Base-by-base conservation (phyloP, 75 land plant genomes). In the Cunninghamia lanceolata region DNA sequence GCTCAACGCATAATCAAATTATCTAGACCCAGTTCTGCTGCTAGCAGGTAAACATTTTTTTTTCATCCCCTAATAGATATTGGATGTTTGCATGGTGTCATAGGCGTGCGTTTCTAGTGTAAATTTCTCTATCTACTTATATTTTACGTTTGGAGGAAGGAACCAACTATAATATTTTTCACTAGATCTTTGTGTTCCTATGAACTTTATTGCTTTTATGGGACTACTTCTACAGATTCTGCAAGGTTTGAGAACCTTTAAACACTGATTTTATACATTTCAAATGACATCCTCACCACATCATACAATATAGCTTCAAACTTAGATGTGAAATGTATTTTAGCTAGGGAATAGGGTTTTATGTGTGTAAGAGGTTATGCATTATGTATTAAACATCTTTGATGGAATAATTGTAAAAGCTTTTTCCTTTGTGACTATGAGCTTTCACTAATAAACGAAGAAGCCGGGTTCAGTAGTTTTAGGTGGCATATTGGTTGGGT, bases 1-100 rank as follows among this genome's bases (percentile, higher is more conserved):
- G 94, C 97, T 32, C 97, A 92, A 75, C 93, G 92, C 88, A 91
- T 97, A 88, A 84, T 92, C 83, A 91, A 86, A 81, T 84, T 97
- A 84, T 93, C 94, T 21, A 87, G 87, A 47, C 89, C 91, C 30
- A 87, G 88, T 88, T 86, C 95, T 84, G 76, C 89, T 59, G 95
- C 94, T 71, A 92, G 94, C 95, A 97, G 97, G 99, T 96, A 86
- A 42, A 81, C 28, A 35, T 19, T 63, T 9, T 32, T 83, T 13
- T 43, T 45, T 80, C 15, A n/a, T 80, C 6, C 46, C 46, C 34
- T 13, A 39, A 35, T 45, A 80, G 25, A n/a, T 25, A 80, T 43
- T 45, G 47, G 32, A 45, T 80, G 34, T n/a, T 80, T 80, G n/a
- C n/a, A n/a, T n/a, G n/a, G n/a, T n/a, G n/a, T n/a, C n/a, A n/a